Base-by-base conservation (phyloP, 139 green algal species). In the Gonium pectorale region DNA sequence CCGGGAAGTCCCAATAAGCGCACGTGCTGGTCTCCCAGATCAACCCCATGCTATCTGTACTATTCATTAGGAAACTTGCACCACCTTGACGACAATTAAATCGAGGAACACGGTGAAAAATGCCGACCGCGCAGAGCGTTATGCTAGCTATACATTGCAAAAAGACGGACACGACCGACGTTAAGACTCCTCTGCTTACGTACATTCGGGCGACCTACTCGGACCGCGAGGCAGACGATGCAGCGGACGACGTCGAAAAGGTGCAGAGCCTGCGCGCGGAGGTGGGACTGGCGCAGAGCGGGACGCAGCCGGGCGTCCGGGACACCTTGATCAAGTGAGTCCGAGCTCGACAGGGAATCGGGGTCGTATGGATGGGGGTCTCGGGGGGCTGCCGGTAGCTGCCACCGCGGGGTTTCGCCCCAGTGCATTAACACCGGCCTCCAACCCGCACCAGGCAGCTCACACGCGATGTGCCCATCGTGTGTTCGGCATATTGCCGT, bases 111-210 rank as follows among this genome's bases (percentile, higher is more conserved):
- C n/a, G 31, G n/a, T 17, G n/a, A 68, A 64, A 41, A 40, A 90
- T 90, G 89, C 86, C 86, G n/a, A 81, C 75, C 15, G 90, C 85
- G 4, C 67, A 86, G 15, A 66, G 15, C 21, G 73, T 91, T 2
- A 82, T 96, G 74, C 86, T 98, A 17, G 94, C 93, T 0, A 92
- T 97, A 33, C 92, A 96, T 78, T 94, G 89, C 85, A 98, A 98
- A 87, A 92, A 92, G 41, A 89, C 89, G 0, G 95, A 97, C 5
- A 60, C 81, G 13, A 66, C 95, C 6, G 94, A 98, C 71, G 54
- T 98, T 8, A 96, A 95, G 60, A 46, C 43, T 3, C 92, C 93
- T 0, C 85, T 98, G 6, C 68, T 90, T 26, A 72, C 80, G 0
- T 98, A 97, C 67, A 91, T 97, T 17, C 54, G 67, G 5, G 46